Evolutionary conservation across 1,284 basidiomycete species (phyloP), one percentile per base, ranked within the genome.

Genomic region (Melampsora americana): DNA sequence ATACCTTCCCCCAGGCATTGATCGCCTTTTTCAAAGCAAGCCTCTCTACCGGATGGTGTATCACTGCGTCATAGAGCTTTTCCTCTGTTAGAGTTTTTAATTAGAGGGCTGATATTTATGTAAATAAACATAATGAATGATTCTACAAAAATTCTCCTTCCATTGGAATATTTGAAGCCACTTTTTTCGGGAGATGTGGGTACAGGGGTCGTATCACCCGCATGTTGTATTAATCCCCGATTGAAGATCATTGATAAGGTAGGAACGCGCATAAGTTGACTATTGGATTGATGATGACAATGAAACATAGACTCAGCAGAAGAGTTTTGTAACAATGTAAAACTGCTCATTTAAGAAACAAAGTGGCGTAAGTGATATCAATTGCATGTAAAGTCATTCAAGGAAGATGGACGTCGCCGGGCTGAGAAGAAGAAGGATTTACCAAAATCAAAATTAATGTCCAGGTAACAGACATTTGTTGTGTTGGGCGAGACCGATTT

Each of bases 391-490:
- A 56, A 23, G n/a, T 56, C 28, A 23, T 56, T 56, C 53, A 28
- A 12, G 20, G 20, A 56, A 56, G 53, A 56, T 56, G 53, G n/a
- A 28, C n/a, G 5, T 56, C 53, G 53, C n/a, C n/a, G 20, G 53
- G 53, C 50, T 53, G 50, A 53, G 53, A 56, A 56, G 53, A 56
- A 23, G n/a, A 56, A 56, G 53, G 53, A 56, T 56, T 28, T 28
- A n/a, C 53, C n/a, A 23, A n/a, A 56, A 56, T n/a, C 53, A 56
- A 56, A 28, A 56, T 28, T 56, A 28, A 56, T 56, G 28, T 23
- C 53, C 28, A 56, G 53, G 53, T 56, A 56, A 56, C 53, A 56
- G 42, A 44, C 16, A 44, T 44, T 14, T 3, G 42, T 44, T 14
- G 42, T 44, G 42, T 44, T 56, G 53, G 14, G 53, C 53, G 12